Evolutionary conservation across 176 grass and related monocot species (phyloP).

Genomic region (Aegilops longissima): DNA sequence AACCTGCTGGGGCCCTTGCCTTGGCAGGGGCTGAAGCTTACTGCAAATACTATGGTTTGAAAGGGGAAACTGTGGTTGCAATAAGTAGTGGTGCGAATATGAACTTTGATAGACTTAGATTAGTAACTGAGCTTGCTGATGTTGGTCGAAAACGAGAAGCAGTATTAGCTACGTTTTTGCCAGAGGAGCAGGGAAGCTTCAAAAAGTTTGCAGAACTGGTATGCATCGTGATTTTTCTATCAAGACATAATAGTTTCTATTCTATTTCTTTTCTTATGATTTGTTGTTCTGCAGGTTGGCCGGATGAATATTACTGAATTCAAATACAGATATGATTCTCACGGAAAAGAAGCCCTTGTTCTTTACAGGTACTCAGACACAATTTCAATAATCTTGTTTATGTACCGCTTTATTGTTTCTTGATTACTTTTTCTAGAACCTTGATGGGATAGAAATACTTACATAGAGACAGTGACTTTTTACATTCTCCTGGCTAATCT

Average conservation of each 20-base stretch:
- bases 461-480: neutral
- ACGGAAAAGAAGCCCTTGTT: slow-evolving; percentile 84
- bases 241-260: slow-evolving; percentile 12
- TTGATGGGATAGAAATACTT: neutral
- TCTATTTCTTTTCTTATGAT: slow-evolving; percentile 6
- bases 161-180: slow-evolving; percentile 79
- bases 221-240: slow-evolving; percentile 26
- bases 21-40: slow-evolving; percentile 94
- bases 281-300: slow-evolving; percentile 67
- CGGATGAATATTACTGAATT: slow-evolving; percentile 99
- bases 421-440: neutral
- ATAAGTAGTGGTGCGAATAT: slow-evolving; percentile 98
- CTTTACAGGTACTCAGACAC: slow-evolving; percentile 62
- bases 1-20: slow-evolving; percentile 90
- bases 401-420: neutral
- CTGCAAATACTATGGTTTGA: slow-evolving; percentile 86
- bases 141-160: slow-evolving; percentile 91
- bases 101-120: slow-evolving; percentile 92
- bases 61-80: slow-evolving; percentile 86
- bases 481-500: neutral
- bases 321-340: slow-evolving; percentile 95
- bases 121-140: slow-evolving; percentile 96
- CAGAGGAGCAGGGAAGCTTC: slow-evolving; percentile 85
- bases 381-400: neutral
- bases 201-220: slow-evolving; percentile 84